Percentiles rank a stretch among this genome's conserved stretches.
Conservation (phyloP, 2,329 filamentous ascomycete species). For the Celoporthe dispersa region DNA sequence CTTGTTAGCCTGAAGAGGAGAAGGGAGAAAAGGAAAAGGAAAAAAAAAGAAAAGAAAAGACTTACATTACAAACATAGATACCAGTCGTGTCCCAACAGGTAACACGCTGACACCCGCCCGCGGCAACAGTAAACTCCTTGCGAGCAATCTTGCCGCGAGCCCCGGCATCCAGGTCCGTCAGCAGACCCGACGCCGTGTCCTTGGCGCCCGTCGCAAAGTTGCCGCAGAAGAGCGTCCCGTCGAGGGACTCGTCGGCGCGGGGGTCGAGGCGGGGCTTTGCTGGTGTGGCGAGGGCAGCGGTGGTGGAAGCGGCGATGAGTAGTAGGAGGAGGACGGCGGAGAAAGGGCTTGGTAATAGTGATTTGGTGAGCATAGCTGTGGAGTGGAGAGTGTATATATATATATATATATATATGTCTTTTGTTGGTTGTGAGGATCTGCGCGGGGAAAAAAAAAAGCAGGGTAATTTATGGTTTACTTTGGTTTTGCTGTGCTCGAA, state of each 20-base stretch:
- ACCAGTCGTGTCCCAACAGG: slow-evolving; percentile 21
- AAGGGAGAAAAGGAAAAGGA: background rate
- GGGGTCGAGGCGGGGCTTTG: background rate
- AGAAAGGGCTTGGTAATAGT: background rate
- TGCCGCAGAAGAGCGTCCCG: slow-evolving; percentile 23
- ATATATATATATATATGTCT: too few relatives aligned
- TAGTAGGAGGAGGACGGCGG: slow-evolving; percentile 1
- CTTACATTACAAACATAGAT: slow-evolving; percentile 28
- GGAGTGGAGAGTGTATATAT: too few relatives aligned
- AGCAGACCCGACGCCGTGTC: slow-evolving; percentile 1
- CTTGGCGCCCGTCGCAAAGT: slow-evolving; percentile 18
- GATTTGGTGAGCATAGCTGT: background rate
- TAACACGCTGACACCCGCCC: slow-evolving; percentile 19
- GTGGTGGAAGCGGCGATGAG: background rate
- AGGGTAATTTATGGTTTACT: background rate
- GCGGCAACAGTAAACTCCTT: background rate
- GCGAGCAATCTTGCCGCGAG: slow-evolving; percentile 8
- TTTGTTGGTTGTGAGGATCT: too few relatives aligned
- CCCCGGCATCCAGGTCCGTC: slow-evolving; percentile 4
- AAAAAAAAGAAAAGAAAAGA: background rate
- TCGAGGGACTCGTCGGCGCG: slow-evolving; percentile 18
- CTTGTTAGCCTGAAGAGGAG: too few relatives aligned
- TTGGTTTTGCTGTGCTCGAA: background rate
- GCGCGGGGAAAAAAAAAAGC: too few relatives aligned
- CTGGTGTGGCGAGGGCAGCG: background rate